phyloP scores from a whole-genome alignment of 2,329 filamentous ascomycete genomes.

The Pyrenochaeta sp. region DNA sequence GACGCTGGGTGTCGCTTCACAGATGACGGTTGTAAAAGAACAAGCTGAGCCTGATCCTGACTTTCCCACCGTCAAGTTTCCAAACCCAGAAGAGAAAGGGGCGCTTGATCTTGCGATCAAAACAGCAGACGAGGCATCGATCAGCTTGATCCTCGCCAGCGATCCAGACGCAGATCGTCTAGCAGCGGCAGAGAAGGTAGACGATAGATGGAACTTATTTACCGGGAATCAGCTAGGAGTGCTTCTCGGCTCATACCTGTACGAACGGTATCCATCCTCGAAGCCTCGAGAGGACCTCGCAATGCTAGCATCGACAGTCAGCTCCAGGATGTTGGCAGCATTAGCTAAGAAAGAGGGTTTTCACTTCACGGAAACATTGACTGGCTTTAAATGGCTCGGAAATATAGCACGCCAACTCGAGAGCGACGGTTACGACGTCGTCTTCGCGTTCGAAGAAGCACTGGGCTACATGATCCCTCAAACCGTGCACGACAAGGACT shows the following conservation, averaged over 20 bases:
- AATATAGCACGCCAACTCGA: slow-evolving; percentile 65
- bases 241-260: slow-evolving; percentile 65
- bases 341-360: slow-evolving; percentile 65
- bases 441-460: slow-evolving; percentile 71
- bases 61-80: slow-evolving; percentile 71
- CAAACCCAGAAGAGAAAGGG: slow-evolving; percentile 71
- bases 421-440: slow-evolving; percentile 58
- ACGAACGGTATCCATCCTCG: slow-evolving; percentile 56
- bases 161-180: slow-evolving; percentile 73
- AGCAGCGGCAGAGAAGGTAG: slow-evolving; percentile 67
- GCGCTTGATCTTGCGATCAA: slow-evolving; percentile 67
- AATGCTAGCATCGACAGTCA: slow-evolving; percentile 70
- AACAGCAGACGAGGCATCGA: slow-evolving; percentile 60
- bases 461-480: slow-evolving; percentile 72
- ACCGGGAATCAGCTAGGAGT: slow-evolving; percentile 72
- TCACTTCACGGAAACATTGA: slow-evolving; percentile 68
- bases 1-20: slow-evolving; percentile 50
- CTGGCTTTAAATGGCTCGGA: slow-evolving; percentile 74
- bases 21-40: slow-evolving; percentile 58
- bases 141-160: slow-evolving; percentile 66
- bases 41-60: slow-evolving; percentile 68
- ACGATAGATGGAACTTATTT: slow-evolving; percentile 66
- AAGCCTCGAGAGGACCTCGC: slow-evolving; percentile 55
- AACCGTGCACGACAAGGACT: slow-evolving; percentile 71
- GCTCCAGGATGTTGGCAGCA: slow-evolving; percentile 67